These are phyloP conservation scores for Deinandra increscens DNA, from an alignment of 129 eudicot genomes.

Conservation along the genomic window DNA sequence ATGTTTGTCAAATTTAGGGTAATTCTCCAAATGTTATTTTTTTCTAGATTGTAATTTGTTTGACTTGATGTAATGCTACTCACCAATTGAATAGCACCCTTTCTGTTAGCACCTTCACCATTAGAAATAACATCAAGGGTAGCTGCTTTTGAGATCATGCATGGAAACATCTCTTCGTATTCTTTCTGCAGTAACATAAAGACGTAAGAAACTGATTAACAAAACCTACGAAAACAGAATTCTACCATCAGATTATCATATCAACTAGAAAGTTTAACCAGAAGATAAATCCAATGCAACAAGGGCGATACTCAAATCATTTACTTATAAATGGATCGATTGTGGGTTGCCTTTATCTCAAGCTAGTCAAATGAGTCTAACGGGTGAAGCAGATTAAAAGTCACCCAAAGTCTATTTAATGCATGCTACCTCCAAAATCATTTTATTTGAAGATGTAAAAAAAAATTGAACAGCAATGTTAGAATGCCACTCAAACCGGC, in stretches of 20 bases:
- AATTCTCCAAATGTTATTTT: background rate
- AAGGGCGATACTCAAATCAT: background rate
- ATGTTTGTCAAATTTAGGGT: background rate
- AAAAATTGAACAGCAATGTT: no score
- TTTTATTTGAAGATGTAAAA: background rate
- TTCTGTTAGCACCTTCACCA: constrained; percentile 66
- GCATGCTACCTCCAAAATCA: background rate
- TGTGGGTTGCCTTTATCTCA: background rate
- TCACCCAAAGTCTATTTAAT: background rate
- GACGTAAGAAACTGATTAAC: constrained; percentile 6
- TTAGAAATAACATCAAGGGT: constrained; percentile 62
- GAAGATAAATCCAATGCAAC: background rate
- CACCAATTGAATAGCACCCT: constrained; percentile 82
- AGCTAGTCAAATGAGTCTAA: background rate
- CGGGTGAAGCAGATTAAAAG: background rate
- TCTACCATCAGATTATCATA: constrained; percentile 2
- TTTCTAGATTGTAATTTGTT: background rate
- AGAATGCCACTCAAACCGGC: no score
- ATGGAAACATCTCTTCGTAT: constrained; percentile 85
- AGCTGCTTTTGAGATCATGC: constrained; percentile 78
- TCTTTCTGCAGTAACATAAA: constrained; percentile 50
- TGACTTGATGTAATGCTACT: constrained; percentile 21
- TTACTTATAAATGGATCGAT: background rate
- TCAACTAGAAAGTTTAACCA: constrained; percentile 11
- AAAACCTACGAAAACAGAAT: background rate